Evolutionary conservation across 2,329 filamentous ascomycete genomes (phyloP), one percentile per base, ranked within the genome.

Genomic region (Rhexocercosporidium sp.): DNA sequence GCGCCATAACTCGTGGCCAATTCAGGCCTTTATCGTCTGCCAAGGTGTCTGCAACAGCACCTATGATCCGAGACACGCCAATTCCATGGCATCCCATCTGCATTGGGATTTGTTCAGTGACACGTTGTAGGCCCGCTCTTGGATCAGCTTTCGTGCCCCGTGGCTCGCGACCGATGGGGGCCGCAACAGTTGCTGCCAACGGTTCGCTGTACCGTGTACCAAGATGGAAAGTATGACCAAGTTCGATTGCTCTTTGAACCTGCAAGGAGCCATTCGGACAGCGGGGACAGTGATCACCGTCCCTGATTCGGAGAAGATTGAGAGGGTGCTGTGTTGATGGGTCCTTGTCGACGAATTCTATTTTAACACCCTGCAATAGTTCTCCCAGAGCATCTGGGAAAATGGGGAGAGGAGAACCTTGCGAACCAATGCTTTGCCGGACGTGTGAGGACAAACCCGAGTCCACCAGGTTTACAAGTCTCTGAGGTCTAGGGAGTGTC

Each of bases 81-180:
- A 99, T 96, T 0, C 96, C 96, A 76, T 97, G 93, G 77, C 96
- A 99, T 64, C 96, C 96, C 96, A 99, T 99, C 71, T 97, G 88
- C 75, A 97, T 85, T 0, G 89, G 83, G 0, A 88, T 83, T 47
- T 72, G 66, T n/a, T 64, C 68, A 59, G 31, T 65, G 1, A n/a
- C 27, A 29, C 18, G 22, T 44, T 61, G 18, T 41, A 11, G 44
- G n/a, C 16, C 54, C 34, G 14, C 31, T 14, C 22, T 62, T 25
- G 41, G n/a, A 9, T 12, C 25, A 39, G 12, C 3, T 1, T 6
- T 34, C 29, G 8, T 41, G 12, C 0, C 11, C n/a, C 44, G 14
- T 46, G 34, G 57, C 66, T 5, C 16, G 29, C 69, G 73, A 18
- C 73, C 67, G 31, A 61, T 54, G 29, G 81, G 85, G 29, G 82